These are phyloP conservation scores for Leccinum longicurvipes DNA, from an alignment of 768 basidiomycete species.

Conservation along the genomic window DNA sequence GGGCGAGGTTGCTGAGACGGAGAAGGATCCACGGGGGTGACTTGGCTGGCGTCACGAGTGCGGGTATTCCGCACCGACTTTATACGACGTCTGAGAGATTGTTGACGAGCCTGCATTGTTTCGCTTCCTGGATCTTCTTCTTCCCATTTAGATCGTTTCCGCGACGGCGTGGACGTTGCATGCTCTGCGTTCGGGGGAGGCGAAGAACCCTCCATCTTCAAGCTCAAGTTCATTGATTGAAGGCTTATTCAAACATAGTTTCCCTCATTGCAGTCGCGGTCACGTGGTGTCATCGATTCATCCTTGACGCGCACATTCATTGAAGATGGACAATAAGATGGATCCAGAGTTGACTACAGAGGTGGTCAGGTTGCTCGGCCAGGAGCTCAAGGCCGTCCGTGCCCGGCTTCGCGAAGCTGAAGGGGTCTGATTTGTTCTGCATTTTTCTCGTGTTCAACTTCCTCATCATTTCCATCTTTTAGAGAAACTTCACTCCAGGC, in stretches of 20 bases:
- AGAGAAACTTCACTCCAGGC: constrained; percentile 8
- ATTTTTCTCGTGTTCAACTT: not conserved
- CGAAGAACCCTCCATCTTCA: constrained; percentile 5
- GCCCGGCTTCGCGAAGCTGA: constrained; percentile 22
- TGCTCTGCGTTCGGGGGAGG: constrained; percentile 31
- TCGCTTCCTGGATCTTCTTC: constrained; percentile 44
- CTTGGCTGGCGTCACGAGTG: constrained; percentile 15
- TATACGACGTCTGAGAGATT: constrained; percentile 52
- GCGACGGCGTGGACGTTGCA: constrained; percentile 42
- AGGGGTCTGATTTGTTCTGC: constrained; percentile 8
- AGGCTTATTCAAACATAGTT: not conserved
- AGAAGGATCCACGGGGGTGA: constrained; percentile 13
- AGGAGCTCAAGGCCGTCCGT: constrained; percentile 24
- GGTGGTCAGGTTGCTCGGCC: constrained; percentile 22
- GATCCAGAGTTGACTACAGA: constrained; percentile 28
- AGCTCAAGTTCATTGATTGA: too few relatives aligned
- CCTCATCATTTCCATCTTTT: not conserved
- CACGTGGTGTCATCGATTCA: not conserved
- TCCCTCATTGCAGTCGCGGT: not conserved
- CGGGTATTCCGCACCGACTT: constrained; percentile 37
- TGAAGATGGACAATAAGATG: constrained; percentile 18
- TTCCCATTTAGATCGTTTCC: constrained; percentile 79
- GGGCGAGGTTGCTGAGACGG: constrained; percentile 14
- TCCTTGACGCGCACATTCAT: too few relatives aligned
- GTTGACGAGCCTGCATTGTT: constrained; percentile 31